Percentiles rank a stretch among this genome's conserved stretches.
Conservation (phyloP, 2,329 filamentous ascomycete species). For the Cytospora piceicola region DNA sequence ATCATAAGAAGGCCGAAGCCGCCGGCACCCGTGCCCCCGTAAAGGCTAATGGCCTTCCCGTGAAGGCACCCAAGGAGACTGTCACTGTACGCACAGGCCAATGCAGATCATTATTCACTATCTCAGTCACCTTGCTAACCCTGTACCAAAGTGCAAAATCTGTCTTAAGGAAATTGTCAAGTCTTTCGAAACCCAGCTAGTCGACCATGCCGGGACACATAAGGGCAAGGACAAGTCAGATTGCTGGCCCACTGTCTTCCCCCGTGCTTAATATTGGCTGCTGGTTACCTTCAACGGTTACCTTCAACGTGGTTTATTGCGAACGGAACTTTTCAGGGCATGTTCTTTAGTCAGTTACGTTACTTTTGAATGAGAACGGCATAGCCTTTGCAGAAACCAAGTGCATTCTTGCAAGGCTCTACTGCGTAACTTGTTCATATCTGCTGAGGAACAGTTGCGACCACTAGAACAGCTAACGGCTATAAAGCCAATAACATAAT, state of each 20-base stretch:
- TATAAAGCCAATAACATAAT: no score
- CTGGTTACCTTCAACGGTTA: neutral
- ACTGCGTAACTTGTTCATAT: no score
- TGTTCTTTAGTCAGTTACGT: neutral
- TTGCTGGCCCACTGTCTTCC: slow-evolving; percentile 61
- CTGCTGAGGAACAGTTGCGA: no score
- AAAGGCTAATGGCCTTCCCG: slow-evolving; percentile 58
- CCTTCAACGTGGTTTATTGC: neutral
- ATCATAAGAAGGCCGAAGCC: slow-evolving; percentile 59
- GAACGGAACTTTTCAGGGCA: neutral
- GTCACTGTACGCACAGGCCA: slow-evolving; percentile 45
- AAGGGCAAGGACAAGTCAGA: slow-evolving; percentile 60
- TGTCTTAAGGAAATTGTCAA: slow-evolving; percentile 56
- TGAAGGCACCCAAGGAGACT: slow-evolving; percentile 58
- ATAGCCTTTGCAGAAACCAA: neutral
- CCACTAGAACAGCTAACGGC: no score
- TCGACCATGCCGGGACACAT: slow-evolving; percentile 57
- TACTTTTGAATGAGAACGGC: neutral
- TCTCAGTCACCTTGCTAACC: slow-evolving; percentile 29
- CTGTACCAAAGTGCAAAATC: slow-evolving; percentile 49
- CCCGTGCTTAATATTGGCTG: neutral
- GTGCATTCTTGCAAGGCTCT: no score
- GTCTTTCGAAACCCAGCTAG: slow-evolving; percentile 55
- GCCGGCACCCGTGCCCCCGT: slow-evolving; percentile 57
- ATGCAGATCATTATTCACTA: slow-evolving; percentile 18